Conservation (phyloP, 163 green algal species). For the Prototheca wickerhamii region DNA sequence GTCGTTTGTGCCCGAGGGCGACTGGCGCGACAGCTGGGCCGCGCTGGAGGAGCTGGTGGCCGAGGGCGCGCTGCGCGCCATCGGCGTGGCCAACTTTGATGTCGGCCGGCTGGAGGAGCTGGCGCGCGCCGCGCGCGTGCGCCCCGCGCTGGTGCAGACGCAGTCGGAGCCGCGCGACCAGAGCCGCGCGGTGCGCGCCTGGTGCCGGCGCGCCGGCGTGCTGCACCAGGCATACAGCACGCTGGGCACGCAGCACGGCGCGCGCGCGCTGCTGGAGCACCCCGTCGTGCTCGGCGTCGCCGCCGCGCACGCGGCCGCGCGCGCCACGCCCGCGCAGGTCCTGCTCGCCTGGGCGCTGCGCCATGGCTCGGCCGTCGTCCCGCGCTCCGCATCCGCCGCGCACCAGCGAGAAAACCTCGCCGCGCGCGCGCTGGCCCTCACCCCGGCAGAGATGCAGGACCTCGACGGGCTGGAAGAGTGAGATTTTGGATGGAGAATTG, state of each 20-base stretch:
- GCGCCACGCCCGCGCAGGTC: conserved; percentile 37
- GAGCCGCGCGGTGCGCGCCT: conserved; percentile 30
- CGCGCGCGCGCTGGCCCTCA: conserved; percentile 39
- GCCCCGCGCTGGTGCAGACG: conserved; percentile 45
- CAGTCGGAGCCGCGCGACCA: conserved; percentile 10
- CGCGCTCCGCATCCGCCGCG: conserved; percentile 25
- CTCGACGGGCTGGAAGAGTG: conserved; percentile 27
- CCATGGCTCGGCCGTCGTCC: conserved; percentile 45
- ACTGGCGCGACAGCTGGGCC: conserved; percentile 58
- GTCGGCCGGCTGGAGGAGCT: conserved; percentile 51
- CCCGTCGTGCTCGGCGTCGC: conserved; percentile 26
- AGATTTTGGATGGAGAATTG: conserved; percentile 1
- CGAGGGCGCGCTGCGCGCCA: conserved; percentile 35
- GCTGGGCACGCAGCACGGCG: conserved; percentile 54
- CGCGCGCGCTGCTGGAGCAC: conserved; percentile 46
- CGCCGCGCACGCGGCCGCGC: not conserved
- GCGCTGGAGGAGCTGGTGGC: conserved; percentile 53
- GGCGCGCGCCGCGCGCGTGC: conserved; percentile 38
- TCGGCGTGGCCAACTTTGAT: conserved; percentile 77
- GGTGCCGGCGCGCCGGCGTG: conserved; percentile 38
- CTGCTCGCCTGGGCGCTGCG: conserved; percentile 63
- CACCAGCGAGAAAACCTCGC: conserved; percentile 42
- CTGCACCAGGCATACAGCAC: conserved; percentile 53
- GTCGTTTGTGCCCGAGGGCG: conserved; percentile 21
- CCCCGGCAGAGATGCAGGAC: conserved; percentile 29